A percentile compares a stretch with the other conserved stretches of the same genome.
Conservation (phyloP, 2,329 filamentous ascomycete species). For the Colletotrichum chlorophyti region DNA sequence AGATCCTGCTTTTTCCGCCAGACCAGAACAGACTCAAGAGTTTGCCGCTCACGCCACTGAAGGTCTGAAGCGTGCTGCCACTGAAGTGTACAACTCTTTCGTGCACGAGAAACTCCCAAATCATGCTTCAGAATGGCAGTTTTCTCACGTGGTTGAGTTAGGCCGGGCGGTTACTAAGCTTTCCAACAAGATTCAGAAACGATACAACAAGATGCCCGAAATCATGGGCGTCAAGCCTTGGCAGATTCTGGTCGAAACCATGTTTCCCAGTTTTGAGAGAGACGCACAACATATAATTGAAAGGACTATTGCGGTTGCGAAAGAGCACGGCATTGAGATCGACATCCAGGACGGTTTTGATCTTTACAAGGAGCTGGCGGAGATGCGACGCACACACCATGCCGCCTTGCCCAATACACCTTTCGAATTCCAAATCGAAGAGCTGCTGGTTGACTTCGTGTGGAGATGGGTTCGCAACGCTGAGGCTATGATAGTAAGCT, state of each 20-base stretch:
- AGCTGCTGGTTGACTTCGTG: slow-evolving; percentile 86
- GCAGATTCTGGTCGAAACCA: slow-evolving; percentile 78
- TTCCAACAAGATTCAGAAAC: slow-evolving; percentile 88
- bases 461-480: slow-evolving; percentile 92
- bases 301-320: slow-evolving; percentile 77
- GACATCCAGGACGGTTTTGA: slow-evolving; percentile 93
- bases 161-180: slow-evolving; percentile 86
- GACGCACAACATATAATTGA: slow-evolving; percentile 87
- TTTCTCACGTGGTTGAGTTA: slow-evolving; percentile 87
- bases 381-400: slow-evolving; percentile 81
- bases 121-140: slow-evolving; percentile 85
- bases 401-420: slow-evolving; percentile 74
- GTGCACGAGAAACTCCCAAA: slow-evolving; percentile 82
- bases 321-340: slow-evolving; percentile 75
- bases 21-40: slow-evolving; percentile 71
- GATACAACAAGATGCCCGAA: slow-evolving; percentile 85
- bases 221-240: slow-evolving; percentile 77
- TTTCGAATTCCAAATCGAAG: slow-evolving; percentile 90
- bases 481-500: slow-evolving; percentile 79
- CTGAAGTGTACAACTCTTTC: slow-evolving; percentile 79
- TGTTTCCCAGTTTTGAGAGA: slow-evolving; percentile 88
- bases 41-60: slow-evolving; percentile 77
- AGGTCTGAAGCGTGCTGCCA: slow-evolving; percentile 76
- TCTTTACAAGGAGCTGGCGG: slow-evolving; percentile 86
- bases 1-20: slow-evolving; percentile 77